Evolutionary conservation across 768 basidiomycete genomes (phyloP).

Genomic region (Lactarius quietus): DNA sequence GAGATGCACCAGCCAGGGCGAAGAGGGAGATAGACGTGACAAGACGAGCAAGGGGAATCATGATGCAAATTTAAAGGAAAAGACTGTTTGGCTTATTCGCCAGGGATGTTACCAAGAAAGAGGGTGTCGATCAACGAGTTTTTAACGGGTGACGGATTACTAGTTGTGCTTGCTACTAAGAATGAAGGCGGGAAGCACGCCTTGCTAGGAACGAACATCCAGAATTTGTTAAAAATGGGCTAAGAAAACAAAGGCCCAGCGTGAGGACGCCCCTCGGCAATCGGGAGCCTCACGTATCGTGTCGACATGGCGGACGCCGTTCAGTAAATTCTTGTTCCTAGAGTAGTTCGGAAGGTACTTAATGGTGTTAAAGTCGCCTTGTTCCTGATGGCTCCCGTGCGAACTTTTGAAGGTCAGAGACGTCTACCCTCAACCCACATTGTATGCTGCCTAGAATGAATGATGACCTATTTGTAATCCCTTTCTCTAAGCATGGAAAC

Average conservation of each 20-base stretch:
- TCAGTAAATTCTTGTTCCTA: no score
- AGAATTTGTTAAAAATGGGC: background rate
- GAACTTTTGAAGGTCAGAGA: no score
- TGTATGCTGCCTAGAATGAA: no score
- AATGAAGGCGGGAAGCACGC: background rate
- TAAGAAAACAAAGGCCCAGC: background rate
- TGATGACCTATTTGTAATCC: no score
- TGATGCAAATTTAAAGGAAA: slow-evolving; percentile 27
- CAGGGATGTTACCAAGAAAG: slow-evolving; percentile 1
- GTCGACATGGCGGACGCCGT: no score
- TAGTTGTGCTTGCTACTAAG: background rate
- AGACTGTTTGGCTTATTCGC: background rate
- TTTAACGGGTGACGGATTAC: slow-evolving; percentile 5
- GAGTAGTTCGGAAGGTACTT: no score
- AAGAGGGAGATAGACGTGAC: slow-evolving; percentile 34
- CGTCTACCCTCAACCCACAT: no score
- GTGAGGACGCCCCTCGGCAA: background rate
- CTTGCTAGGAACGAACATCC: background rate
- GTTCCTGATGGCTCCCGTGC: no score
- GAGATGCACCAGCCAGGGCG: slow-evolving; percentile 35
- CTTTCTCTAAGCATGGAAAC: no score
- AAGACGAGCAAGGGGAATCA: slow-evolving; percentile 38
- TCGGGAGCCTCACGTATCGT: background rate
- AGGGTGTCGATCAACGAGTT: background rate
- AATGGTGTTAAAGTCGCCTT: no score